These are phyloP conservation scores for Candida parachauliodes DNA, from an alignment of 805 yeast species.

Conservation along the genomic window DNA sequence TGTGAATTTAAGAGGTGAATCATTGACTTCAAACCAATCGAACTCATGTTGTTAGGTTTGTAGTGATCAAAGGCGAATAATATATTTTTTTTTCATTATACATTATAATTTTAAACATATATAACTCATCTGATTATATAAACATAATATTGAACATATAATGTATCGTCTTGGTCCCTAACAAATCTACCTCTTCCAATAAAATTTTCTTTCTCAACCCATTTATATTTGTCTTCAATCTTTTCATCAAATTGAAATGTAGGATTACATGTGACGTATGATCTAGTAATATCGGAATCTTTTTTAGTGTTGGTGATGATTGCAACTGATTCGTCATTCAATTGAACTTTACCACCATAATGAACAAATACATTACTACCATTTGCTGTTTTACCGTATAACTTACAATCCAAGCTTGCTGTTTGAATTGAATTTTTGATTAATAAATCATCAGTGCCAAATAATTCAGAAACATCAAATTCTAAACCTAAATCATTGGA, in stretches of 20 bases:
- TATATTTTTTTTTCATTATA: too few relatives aligned
- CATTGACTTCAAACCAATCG: conserved; percentile 38
- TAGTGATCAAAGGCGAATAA: too few relatives aligned
- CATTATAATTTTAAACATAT: conserved; percentile 1
- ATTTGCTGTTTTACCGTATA: conserved; percentile 43
- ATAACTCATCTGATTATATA: conserved; percentile 28
- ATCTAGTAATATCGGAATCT: conserved; percentile 41
- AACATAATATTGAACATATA: conserved; percentile 55
- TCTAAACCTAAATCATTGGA: conserved; percentile 28
- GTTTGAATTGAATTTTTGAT: conserved; percentile 22
- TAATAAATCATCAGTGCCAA: conserved; percentile 50
- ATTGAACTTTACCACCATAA: conserved; percentile 49
- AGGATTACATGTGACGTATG: conserved; percentile 50
- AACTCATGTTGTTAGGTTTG: conserved; percentile 34
- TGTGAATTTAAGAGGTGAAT: conserved; percentile 72
- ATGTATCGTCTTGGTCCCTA: conserved; percentile 40
- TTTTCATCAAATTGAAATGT: conserved; percentile 38
- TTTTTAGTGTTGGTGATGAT: conserved; percentile 29
- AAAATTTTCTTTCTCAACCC: conserved; percentile 49
- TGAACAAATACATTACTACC: conserved; percentile 41
- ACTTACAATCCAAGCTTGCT: conserved; percentile 45
- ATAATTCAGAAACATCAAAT: conserved; percentile 22
- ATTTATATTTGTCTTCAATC: conserved; percentile 41
- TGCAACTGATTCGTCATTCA: conserved; percentile 26
- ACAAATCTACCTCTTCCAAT: conserved; percentile 60